These are phyloP conservation scores for Ambrosia hybrid DNA, from an alignment of 140 eudicot genomes.

Conservation along the genomic window DNA sequence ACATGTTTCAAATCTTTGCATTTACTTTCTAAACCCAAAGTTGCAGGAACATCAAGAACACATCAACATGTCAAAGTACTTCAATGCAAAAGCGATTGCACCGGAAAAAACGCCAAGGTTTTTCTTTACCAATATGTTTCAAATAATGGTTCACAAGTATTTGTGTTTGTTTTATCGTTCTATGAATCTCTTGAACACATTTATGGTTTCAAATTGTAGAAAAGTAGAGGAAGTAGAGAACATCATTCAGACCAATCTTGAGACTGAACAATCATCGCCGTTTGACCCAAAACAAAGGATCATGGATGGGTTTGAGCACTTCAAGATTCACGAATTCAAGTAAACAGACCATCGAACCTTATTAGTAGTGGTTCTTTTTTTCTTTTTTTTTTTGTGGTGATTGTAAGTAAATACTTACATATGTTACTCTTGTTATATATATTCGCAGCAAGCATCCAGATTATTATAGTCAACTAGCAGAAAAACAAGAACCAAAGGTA, in stretches of 20 bases:
- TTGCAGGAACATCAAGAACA: conserved; percentile 20
- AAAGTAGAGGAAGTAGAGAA: conserved; percentile 21
- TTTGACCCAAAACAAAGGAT: conserved; percentile 31
- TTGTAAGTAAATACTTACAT: no score
- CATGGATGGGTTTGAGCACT: conserved; percentile 22
- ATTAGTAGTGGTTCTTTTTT: background rate
- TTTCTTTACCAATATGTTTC: background rate
- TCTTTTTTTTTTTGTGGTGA: no score
- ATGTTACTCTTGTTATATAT: background rate
- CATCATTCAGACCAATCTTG: background rate
- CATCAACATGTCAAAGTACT: conserved; percentile 26
- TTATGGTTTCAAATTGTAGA: background rate
- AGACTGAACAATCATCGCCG: background rate
- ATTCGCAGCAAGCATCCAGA: conserved; percentile 29
- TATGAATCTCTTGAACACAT: background rate
- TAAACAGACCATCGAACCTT: conserved; percentile 5
- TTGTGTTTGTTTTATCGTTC: background rate
- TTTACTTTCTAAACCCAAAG: background rate
- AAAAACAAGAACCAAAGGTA: conserved; percentile 41
- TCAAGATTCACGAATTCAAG: conserved; percentile 35
- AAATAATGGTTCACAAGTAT: background rate
- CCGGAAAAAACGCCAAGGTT: conserved; percentile 20
- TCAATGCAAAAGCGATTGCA: background rate
- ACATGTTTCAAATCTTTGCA: background rate
- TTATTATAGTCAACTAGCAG: conserved; percentile 25